Base-by-base conservation (phyloP, 495 filamentous ascomycete genomes). In the Lasiosphaeriaceae sp. region DNA sequence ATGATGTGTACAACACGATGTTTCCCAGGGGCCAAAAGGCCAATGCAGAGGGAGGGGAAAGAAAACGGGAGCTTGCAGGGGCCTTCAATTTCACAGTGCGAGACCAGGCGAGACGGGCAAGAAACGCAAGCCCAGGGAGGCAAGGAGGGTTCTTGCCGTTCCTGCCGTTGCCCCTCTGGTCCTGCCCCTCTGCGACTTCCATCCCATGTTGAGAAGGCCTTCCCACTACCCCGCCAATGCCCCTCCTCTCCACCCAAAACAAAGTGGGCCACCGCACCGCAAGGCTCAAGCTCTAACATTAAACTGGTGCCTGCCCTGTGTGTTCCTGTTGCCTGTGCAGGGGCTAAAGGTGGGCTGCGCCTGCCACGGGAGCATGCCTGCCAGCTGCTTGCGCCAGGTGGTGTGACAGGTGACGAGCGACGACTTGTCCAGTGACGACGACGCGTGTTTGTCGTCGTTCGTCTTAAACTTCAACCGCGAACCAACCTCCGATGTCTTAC, bases 1-100 rank as follows among this genome's bases (percentile, higher is more conserved):
- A 63, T 63, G 61, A 63, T 57, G 53, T 63, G 61, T 63, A 57
- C 61, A 57, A 59, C 26, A 43, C 61, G 57, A 60, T 63, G 61
- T 55, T 52, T 59, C 61, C 54, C 44, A 50, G 54, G 56, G 56
- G 56, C 56, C 52, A 54, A 62, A 54, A 62, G 58, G 49, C n/a
- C n/a, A n/a, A 24, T 20, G 47, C 34, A 46, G 14, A 6, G 39
- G 23, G 19, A 16, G 8, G n/a, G 52, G 21, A 58, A 11, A 17
- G 6, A 46, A 35, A 19, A 23, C 9, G 46, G 17, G n/a, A 54
- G 47, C 11, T 31, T 24, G 22, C 14, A 34, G 24, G 20, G 16
- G 47, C 9, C 21, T 19, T 19, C 12, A 12, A 31, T 50, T 50
- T 22, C 17, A 7, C 8, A 17, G 39, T 5, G 39, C 12, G n/a